These are phyloP conservation scores for Penicillium arizonense DNA, from an alignment of 495 filamentous ascomycete genomes.

Conservation along the genomic window DNA sequence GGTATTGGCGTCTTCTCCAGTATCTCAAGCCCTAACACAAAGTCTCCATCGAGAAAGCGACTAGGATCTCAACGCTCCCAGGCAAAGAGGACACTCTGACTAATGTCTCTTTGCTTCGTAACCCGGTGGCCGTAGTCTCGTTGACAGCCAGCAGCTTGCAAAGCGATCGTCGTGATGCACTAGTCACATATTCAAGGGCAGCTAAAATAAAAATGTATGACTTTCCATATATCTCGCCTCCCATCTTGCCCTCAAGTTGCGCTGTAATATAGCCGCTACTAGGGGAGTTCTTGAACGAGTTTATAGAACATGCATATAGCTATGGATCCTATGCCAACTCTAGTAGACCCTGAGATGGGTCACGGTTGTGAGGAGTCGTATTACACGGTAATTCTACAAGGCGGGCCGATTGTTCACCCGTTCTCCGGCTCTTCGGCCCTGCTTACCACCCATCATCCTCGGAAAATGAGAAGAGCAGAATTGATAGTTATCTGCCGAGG, in stretches of 20 bases:
- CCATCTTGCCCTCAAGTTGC: too few relatives aligned
- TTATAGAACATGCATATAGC: too few relatives aligned
- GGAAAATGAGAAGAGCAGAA: neutral
- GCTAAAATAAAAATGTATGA: too few relatives aligned
- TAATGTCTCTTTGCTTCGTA: constrained; percentile 77
- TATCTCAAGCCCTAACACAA: constrained; percentile 21
- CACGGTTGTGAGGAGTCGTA: too few relatives aligned
- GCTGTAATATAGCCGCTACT: too few relatives aligned
- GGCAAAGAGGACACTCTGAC: constrained; percentile 63
- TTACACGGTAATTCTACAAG: neutral
- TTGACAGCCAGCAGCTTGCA: constrained; percentile 91
- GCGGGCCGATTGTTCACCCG: neutral
- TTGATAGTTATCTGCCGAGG: neutral
- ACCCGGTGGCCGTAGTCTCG: constrained; percentile 95
- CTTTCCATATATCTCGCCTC: too few relatives aligned
- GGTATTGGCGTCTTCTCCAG: constrained; percentile 83
- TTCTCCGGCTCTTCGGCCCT: neutral
- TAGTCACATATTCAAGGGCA: constrained; percentile 38
- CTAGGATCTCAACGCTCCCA: constrained; percentile 27
- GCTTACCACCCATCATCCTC: neutral
- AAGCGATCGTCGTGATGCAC: constrained; percentile 88
- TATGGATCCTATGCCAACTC: too few relatives aligned
- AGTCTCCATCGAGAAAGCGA: constrained; percentile 19
- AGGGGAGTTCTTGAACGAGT: too few relatives aligned
- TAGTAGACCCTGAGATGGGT: too few relatives aligned